Evolutionary conservation across 805 yeast genomes (phyloP).

Genomic region (Sugiyamaella smithiae): DNA sequence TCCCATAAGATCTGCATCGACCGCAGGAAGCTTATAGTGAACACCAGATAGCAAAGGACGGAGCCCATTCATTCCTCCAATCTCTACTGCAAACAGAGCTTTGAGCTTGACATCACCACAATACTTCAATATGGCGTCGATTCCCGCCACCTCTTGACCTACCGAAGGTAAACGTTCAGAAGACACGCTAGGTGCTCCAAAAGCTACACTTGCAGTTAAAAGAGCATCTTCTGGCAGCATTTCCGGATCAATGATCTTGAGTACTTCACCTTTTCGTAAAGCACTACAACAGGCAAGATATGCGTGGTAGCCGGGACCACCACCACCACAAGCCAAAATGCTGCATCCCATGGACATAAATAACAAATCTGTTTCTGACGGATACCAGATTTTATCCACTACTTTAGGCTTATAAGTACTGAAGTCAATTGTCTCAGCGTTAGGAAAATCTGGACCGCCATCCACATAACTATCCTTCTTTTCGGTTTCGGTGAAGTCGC

Average conservation of each 20-base stretch:
- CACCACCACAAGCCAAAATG: constrained; percentile 50
- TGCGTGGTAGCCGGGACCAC: constrained; percentile 45
- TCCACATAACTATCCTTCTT: background rate
- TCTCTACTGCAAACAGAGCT: constrained; percentile 21
- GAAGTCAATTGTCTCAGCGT: background rate
- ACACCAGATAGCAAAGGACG: constrained; percentile 2
- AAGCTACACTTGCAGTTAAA: constrained; percentile 27
- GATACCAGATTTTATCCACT: constrained; percentile 34
- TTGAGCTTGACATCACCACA: constrained; percentile 35
- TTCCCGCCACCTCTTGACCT: constrained; percentile 36
- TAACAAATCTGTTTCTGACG: constrained; percentile 41
- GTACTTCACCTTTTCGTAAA: constrained; percentile 36
- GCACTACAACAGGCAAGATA: constrained; percentile 35
- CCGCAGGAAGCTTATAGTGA: background rate
- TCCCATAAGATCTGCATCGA: constrained; percentile 14
- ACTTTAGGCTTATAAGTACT: background rate
- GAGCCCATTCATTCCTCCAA: constrained; percentile 31
- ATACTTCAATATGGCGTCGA: background rate
- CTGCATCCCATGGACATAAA: constrained; percentile 43
- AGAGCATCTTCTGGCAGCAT: background rate
- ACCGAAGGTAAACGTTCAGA: constrained; percentile 36
- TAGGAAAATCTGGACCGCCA: background rate
- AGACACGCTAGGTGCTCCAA: constrained; percentile 47
- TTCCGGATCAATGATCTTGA: constrained; percentile 34
- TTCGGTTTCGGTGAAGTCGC: background rate